phyloP scores from a whole-genome alignment of 257 asterid genomes.

The Petunia axillaris region DNA sequence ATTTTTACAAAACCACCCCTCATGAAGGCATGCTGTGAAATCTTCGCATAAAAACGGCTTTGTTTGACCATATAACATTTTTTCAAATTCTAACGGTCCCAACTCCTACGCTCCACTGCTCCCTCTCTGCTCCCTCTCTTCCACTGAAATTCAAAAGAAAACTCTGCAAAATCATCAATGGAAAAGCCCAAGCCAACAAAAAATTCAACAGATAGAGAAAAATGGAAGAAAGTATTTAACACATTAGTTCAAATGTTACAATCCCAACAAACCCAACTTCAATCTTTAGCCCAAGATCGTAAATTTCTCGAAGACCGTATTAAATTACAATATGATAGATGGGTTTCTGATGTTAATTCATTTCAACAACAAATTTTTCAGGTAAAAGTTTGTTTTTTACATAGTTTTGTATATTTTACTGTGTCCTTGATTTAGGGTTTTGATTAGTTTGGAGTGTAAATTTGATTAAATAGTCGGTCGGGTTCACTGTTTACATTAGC shows the following conservation, averaged over 20 bases:
- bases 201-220: slow-evolving; percentile 46
- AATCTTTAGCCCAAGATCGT: slow-evolving; percentile 46
- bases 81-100: slow-evolving; percentile 28
- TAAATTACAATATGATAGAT: slow-evolving; percentile 37
- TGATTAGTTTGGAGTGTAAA: background rate
- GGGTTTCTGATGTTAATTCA: slow-evolving; percentile 37
- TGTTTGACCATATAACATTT: slow-evolving; percentile 36
- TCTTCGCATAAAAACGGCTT: background rate
- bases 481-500: too few species aligned
- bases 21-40: too few species aligned
- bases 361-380: slow-evolving; percentile 46
- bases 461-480: too few species aligned
- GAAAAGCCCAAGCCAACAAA: slow-evolving; percentile 43
- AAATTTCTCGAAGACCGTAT: slow-evolving; percentile 59
- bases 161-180: slow-evolving; percentile 43
- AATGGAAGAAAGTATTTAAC: slow-evolving; percentile 55
- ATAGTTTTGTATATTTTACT: background rate
- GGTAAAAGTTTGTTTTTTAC: slow-evolving; percentile 41
- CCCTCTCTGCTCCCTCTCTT: background rate
- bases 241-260: slow-evolving; percentile 48
- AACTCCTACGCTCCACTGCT: background rate
- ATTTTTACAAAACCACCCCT: too few species aligned
- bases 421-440: slow-evolving; percentile 12
- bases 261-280: slow-evolving; percentile 48
- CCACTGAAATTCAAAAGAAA: background rate